Evolutionary conservation across 257 asterid genomes (phyloP).

Genomic region (Nicotiana paniculata): DNA sequence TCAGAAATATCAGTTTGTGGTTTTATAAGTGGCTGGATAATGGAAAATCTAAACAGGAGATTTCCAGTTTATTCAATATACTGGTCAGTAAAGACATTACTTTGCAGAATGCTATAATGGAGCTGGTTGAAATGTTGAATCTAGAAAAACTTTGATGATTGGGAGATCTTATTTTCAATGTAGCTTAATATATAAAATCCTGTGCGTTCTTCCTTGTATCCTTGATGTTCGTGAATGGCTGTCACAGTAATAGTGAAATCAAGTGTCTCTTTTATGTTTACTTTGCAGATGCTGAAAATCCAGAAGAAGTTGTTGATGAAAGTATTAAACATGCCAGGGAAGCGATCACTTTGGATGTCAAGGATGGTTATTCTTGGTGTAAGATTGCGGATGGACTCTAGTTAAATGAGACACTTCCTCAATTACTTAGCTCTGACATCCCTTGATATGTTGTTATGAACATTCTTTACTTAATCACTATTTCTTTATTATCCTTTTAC

Average conservation of each 20-base stretch:
- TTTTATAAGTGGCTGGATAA: not conserved
- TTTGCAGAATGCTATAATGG: not conserved
- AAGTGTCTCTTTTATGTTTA: slow-evolving; percentile 4
- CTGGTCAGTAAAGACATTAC: not conserved
- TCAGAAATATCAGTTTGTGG: not conserved
- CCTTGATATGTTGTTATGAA: not conserved
- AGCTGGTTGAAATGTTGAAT: not conserved
- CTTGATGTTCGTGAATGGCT: no score
- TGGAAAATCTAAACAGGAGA: not conserved
- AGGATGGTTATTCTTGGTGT: slow-evolving; percentile 97
- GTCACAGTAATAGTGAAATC: no score
- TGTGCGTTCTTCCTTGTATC: no score
- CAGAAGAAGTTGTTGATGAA: slow-evolving; percentile 66
- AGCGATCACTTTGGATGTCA: slow-evolving; percentile 79
- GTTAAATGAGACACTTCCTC: not conserved
- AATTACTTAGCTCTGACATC: not conserved
- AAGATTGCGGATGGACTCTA: slow-evolving; percentile 23
- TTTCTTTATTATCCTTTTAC: not conserved
- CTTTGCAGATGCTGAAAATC: slow-evolving; percentile 69
- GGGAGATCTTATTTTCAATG: not conserved
- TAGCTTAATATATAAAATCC: no score
- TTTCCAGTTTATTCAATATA: not conserved
- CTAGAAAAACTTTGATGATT: not conserved
- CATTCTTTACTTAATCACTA: not conserved
- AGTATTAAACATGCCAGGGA: slow-evolving; percentile 86